Conservation (phyloP, 164 flowering plant genomes). For the Vitis cinerea region DNA sequence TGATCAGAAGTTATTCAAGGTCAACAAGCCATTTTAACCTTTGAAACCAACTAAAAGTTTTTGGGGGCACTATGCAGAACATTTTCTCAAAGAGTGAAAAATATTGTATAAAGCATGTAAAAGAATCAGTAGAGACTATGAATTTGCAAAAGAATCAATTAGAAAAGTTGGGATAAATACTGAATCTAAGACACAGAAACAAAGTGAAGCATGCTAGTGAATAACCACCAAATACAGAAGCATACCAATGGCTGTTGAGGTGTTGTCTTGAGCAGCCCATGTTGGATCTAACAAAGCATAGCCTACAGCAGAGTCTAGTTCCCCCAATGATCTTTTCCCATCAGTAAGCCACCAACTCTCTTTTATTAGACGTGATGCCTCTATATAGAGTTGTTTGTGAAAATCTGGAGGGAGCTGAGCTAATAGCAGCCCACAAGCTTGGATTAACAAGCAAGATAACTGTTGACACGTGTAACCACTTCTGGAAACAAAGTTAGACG, state of each 20-base stretch:
- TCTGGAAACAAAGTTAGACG: conserved; percentile 74
- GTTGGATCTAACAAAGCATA: conserved; percentile 94
- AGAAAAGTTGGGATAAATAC: no score
- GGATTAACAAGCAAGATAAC: conserved; percentile 87
- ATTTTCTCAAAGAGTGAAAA: no score
- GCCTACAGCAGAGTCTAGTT: conserved; percentile 90
- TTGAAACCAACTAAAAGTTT: no score
- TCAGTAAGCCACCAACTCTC: conserved; percentile 97
- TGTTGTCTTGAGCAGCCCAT: conserved; percentile 98
- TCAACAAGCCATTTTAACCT: no score
- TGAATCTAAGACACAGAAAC: neutral
- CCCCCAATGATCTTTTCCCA: conserved; percentile 68
- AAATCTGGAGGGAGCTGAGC: conserved; percentile 97
- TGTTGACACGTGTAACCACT: conserved; percentile 94
- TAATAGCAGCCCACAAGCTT: conserved; percentile 92
- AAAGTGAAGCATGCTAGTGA: neutral
- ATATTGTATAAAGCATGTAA: no score
- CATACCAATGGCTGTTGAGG: conserved; percentile 94
- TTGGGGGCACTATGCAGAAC: no score
- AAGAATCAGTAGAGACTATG: no score
- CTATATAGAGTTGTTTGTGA: conserved; percentile 78
- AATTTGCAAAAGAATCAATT: no score
- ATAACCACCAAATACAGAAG: neutral
- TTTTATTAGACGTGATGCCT: conserved; percentile 81
- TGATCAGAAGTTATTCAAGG: no score